Conservation (phyloP, 73 alveolate species). For the Paramecium primaurelia region DNA sequence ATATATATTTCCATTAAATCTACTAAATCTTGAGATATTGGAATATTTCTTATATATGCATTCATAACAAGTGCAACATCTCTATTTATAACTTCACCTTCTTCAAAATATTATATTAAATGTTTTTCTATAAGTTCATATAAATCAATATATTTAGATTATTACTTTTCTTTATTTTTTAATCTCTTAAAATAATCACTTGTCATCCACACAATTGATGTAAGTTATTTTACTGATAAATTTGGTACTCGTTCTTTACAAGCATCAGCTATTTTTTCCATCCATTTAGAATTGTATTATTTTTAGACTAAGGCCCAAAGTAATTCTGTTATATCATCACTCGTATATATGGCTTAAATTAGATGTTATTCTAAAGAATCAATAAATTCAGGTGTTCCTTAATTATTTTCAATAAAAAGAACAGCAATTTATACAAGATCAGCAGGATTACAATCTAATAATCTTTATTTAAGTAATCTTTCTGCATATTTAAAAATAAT, state of each 20-base stretch:
- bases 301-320: slow-evolving; percentile 34
- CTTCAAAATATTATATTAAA: neutral
- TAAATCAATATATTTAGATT: neutral
- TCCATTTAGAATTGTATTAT: neutral
- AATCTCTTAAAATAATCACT: slow-evolving; percentile 34
- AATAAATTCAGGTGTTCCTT: neutral
- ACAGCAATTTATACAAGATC: slow-evolving; percentile 31
- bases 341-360: neutral
- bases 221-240: neutral
- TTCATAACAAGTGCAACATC: slow-evolving; percentile 40
- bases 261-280: slow-evolving; percentile 48
- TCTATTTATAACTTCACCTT: neutral
- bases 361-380: neutral
- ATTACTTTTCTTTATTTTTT: neutral
- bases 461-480: neutral
- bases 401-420: neutral
- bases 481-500: neutral
- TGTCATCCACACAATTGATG: slow-evolving; percentile 31
- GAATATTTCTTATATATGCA: slow-evolving; percentile 17
- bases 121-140: slow-evolving; percentile 1
- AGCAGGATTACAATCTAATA: neutral
- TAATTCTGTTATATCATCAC: slow-evolving; percentile 2
- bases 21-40: neutral
- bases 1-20: slow-evolving; percentile 26
- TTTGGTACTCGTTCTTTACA: neutral